These are phyloP conservation scores for Phoma sp. DNA, from an alignment of 2,329 filamentous ascomycete genomes.

Conservation along the genomic window DNA sequence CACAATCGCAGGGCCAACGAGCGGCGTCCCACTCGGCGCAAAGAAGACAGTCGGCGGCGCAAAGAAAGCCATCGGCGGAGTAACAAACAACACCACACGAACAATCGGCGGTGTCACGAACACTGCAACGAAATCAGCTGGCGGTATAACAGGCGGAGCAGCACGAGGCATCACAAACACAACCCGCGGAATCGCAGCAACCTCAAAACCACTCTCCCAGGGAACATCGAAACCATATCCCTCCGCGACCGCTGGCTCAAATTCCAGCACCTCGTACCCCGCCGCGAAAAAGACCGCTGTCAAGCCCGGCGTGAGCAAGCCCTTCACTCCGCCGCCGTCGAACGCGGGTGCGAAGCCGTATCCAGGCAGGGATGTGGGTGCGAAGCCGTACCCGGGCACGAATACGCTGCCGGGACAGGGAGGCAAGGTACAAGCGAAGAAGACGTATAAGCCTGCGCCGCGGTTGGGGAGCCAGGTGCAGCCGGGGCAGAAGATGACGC, in stretches of 20 bases:
- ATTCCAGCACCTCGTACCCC: conserved; percentile 13
- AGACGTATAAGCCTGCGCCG: conserved; percentile 36
- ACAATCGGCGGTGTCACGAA: conserved; percentile 19
- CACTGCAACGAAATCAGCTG: neutral
- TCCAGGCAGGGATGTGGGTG: conserved; percentile 42
- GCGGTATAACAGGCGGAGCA: conserved; percentile 10
- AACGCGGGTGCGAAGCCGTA: too few species aligned
- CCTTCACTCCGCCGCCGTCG: conserved; percentile 36
- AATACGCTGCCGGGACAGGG: conserved; percentile 40
- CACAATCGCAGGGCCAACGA: conserved; percentile 18
- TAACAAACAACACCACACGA: conserved; percentile 19
- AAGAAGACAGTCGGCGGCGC: conserved; percentile 38
- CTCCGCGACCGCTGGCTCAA: conserved; percentile 13
- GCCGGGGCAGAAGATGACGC: conserved; percentile 39
- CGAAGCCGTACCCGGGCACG: conserved; percentile 42
- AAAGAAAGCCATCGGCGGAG: conserved; percentile 31
- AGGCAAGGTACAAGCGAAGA: conserved; percentile 34
- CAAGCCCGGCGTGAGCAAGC: conserved; percentile 35
- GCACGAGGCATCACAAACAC: neutral
- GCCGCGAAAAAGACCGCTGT: conserved; percentile 39
- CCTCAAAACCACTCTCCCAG: conserved; percentile 1
- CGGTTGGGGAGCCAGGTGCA: conserved; percentile 34
- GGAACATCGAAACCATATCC: conserved; percentile 27
- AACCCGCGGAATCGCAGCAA: too few species aligned
- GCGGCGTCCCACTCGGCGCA: conserved; percentile 32